Evolutionary conservation across 2,329 filamentous ascomycete species (phyloP), one percentile per base, ranked within the genome.

Genomic region (Phyllosticta citriasiana): DNA sequence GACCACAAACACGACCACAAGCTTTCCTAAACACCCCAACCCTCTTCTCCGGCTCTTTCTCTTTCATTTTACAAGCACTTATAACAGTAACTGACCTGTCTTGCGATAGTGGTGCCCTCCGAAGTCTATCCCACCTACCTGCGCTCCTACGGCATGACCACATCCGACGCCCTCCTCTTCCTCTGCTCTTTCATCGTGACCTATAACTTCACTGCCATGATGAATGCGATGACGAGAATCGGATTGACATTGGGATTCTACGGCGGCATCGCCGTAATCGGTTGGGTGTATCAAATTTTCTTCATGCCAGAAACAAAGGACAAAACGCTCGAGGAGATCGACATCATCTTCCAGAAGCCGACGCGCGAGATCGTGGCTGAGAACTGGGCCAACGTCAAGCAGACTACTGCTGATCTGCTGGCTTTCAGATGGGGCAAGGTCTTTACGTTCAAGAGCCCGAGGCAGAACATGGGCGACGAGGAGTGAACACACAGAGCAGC

Each of bases 221-320:
- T 87, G 71, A 71, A 80, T 0, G 81, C 83, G n/a, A 87, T 90
- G 81, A 82, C 79, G 2, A 40, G 33, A 14, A 88, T 85, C 1
- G 87, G 87, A 9, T 76, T 89, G 0, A 78, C 82, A 0, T 79
- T 89, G 0, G 87, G 87, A 2, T 89, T 90, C 73, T 90, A 88
- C 70, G 87, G 87, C 4, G 87, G 87, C 16, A 89, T 89, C 59
- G 87, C 87, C 0, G 79, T 87, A 0, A 9, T 89, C 0, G 87
- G 86, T 12, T 88, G 85, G 81, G 76, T 88, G 66, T 89, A 89
- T 72, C 87, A 89, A 74, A 77, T 89, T 55, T 70, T 89, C 57
- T 89, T 89, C 74, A 89, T 89, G 87, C 86, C 85, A 0, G 86
- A 89, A 77, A 89, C 86, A 2, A 88, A 88, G 77, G 83, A 86